A percentile compares a stretch with the other conserved stretches of the same genome.
These are phyloP conservation scores for Fusarium sambucinum DNA, from an alignment of 2,329 filamentous ascomycete genomes.

Conservation along the genomic window DNA sequence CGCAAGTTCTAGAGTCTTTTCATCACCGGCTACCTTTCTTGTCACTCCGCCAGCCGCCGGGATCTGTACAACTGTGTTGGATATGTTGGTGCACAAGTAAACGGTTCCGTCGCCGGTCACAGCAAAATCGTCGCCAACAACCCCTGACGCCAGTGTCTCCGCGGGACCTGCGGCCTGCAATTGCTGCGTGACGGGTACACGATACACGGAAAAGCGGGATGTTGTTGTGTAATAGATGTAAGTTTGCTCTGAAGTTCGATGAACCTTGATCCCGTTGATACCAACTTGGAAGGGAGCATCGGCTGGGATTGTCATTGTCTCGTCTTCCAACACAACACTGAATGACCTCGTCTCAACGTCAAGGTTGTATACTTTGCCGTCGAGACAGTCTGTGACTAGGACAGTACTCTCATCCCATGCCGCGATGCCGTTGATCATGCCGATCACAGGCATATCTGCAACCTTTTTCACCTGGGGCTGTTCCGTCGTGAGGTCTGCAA, in stretches of 20 bases:
- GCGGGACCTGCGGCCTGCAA: slow-evolving; percentile 16
- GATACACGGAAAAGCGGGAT: slow-evolving; percentile 32
- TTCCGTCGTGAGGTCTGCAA: slow-evolving; percentile 30
- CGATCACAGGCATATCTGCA: slow-evolving; percentile 16
- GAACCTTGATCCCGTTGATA: slow-evolving; percentile 42
- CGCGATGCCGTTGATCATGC: slow-evolving; percentile 37
- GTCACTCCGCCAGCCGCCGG: slow-evolving; percentile 3
- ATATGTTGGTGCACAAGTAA: slow-evolving; percentile 38
- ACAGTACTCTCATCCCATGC: slow-evolving; percentile 37
- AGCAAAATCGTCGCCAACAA: slow-evolving; percentile 36
- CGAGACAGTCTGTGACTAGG: slow-evolving; percentile 38
- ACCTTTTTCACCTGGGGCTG: slow-evolving; percentile 21
- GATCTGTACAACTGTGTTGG: slow-evolving; percentile 35
- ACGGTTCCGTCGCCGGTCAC: slow-evolving; percentile 37
- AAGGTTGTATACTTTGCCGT: slow-evolving; percentile 39
- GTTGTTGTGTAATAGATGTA: slow-evolving; percentile 38
- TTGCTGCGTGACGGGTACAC: slow-evolving; percentile 27
- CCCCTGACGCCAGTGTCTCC: slow-evolving; percentile 28
- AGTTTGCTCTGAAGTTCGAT: slow-evolving; percentile 25
- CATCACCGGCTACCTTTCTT: slow-evolving; percentile 19
- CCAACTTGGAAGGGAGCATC: slow-evolving; percentile 25
- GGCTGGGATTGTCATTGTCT: slow-evolving; percentile 30
- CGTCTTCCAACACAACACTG: slow-evolving; percentile 28
- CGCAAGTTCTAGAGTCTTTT: slow-evolving; percentile 16
- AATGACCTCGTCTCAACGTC: slow-evolving; percentile 22